These are phyloP conservation scores for Trametes villosa DNA, from an alignment of 768 basidiomycete genomes.

Conservation along the genomic window DNA sequence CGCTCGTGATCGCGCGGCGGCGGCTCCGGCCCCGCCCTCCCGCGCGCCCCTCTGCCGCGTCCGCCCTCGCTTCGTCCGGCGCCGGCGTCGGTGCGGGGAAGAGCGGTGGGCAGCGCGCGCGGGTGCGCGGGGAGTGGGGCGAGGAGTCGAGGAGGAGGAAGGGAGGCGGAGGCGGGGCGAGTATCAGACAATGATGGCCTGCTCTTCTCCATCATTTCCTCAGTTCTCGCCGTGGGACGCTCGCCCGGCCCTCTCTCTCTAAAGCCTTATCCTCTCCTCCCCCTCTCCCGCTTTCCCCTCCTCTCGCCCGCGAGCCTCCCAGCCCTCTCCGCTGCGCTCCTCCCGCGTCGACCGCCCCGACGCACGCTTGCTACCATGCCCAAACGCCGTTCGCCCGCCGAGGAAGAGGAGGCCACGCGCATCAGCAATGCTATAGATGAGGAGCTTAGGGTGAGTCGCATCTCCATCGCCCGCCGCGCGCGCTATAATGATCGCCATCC, in stretches of 20 bases:
- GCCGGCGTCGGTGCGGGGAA: not conserved
- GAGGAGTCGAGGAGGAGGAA: not conserved
- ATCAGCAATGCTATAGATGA: conserved; percentile 31
- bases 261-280: conserved; percentile 4
- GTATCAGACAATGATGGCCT: conserved; percentile 2
- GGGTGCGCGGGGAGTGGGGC: not conserved
- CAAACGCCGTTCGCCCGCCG: conserved; percentile 18
- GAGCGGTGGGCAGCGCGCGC: not conserved
- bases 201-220: conserved; percentile 12
- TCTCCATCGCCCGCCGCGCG: not conserved
- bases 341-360: not conserved
- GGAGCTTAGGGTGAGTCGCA: conserved; percentile 24
- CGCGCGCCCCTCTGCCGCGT: too few species aligned
- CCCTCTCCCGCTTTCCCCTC: not conserved
- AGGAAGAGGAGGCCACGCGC: conserved; percentile 27
- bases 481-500: not conserved
- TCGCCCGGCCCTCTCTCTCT: not conserved
- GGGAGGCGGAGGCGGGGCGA: not conserved
- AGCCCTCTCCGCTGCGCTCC: not conserved
- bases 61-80: not conserved
- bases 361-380: conserved; percentile 3
- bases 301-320: not conserved
- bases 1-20: too few species aligned
- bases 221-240: conserved; percentile 13
- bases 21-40: too few species aligned